Conservation (phyloP, 202 grass and related monocot genomes). For the Cymbopogon flexuosus region DNA sequence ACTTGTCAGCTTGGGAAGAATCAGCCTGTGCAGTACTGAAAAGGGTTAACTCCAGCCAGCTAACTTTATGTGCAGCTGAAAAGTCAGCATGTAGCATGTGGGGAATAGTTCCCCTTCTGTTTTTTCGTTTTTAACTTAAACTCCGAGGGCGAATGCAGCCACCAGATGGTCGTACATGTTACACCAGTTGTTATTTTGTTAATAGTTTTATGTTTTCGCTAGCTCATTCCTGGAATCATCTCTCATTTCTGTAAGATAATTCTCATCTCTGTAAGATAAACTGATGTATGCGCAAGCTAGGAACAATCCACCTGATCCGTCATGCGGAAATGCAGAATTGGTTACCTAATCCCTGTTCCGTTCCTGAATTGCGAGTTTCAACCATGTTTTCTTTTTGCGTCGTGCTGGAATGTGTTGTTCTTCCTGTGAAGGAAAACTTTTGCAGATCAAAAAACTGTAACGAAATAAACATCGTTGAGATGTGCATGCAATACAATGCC, state of each 20-base stretch:
- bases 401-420: background rate
- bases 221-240: conserved; percentile 6
- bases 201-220: conserved; percentile 11
- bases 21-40: conserved; percentile 34
- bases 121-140: conserved; percentile 1
- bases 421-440: background rate
- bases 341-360: background rate
- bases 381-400: background rate
- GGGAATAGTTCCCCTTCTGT: conserved; percentile 16
- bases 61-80: conserved; percentile 30
- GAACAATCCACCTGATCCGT: background rate
- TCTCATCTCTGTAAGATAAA: conserved; percentile 29
- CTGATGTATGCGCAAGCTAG: conserved; percentile 15
- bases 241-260: conserved; percentile 30
- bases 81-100: conserved; percentile 34
- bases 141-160: conserved; percentile 20
- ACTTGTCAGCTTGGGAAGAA: background rate
- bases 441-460: background rate
- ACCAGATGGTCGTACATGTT: conserved; percentile 22
- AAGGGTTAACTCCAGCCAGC: conserved; percentile 8
- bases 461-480: background rate
- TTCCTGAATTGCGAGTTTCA: too few species aligned
- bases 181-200: background rate
- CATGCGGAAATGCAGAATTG: background rate
- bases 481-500: background rate